Base-by-base conservation (phyloP, 805 yeast genomes). In the Metschnikowia baotianmanensis region DNA sequence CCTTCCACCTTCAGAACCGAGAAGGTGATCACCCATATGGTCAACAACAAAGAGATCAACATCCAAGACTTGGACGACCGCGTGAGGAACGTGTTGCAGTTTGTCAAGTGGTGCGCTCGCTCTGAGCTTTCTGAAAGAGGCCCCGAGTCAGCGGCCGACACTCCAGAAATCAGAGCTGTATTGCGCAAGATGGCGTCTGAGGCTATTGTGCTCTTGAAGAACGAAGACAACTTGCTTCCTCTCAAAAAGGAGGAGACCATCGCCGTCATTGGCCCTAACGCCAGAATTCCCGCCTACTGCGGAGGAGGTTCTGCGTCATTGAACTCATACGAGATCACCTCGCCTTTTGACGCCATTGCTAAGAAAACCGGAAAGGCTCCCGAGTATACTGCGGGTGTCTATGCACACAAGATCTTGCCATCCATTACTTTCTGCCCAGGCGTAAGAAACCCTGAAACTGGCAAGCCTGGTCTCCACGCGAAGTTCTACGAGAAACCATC, bases 241-340 rank as follows among this genome's bases (percentile, higher is more conserved):
- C 63, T 80, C 23, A 25, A 27, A 16, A 36, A 50, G 9, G 15
- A 23, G 3, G 25, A 67, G 40, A 62, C 52, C 19, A 64, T 71
- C 30, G 76, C 78, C 2, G 72, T 80, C 23, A 74, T 80, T 51
- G 86, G 86, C 3, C 83, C 83, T 25, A 78, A 76, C 47, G 83
- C 77, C 16, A 74, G 66, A 47, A 60, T 58, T 25, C 64, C 76
- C 16, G 65, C 71, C 28, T 70, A 65, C 47, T 72, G 77, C 10
- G 84, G 86, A 41, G 85, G 85, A 45, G 86, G 86, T 11, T 78
- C 83, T n/a, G 83, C 84, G 23, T 65, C 78, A 10, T 59, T 76
- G 48, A 55, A 61, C 9, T 72, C 80, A 4, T 67, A 74, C 49
- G 75, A 78, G 56, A 64, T 68, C n/a, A 63, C 74, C 11, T 59